Evolutionary conservation across 2,329 filamentous ascomycete genomes (phyloP), one percentile per base, ranked within the genome.

Genomic region (Bipolaris gigantea): DNA sequence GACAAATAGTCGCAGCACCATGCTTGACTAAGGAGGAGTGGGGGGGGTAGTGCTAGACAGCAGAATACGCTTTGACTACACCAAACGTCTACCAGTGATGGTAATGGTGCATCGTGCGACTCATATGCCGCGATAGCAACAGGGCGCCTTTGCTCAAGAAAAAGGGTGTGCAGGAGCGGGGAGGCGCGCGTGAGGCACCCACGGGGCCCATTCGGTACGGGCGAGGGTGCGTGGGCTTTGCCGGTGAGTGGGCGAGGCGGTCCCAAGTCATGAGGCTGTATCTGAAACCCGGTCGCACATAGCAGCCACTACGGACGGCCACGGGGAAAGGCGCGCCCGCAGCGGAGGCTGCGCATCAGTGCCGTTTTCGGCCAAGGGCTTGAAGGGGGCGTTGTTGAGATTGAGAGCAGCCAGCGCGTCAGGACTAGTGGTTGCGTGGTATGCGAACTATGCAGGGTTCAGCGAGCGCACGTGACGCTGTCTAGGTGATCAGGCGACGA

Each of bases 1-100:
- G 13, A 65, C 61, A 52, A 66, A 69, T 6, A 70, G 56, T 48
- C 66, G 57, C 34, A 70, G 34, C 2, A 66, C 66, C 67, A 72
- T 70, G 16, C 34, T 42, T 42, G 15, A 30, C 27, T 30, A 30
- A 30, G 3, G 27, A 30, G 3, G 27, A 30, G 27, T 30, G 27
- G 27, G 27, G 27, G 27, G 10, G 9, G 2, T n/a, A n/a, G 25
- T 30, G 27, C 13, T 30, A 8, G 34, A 11, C 21, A 46, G 23
- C 48, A 19, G 30, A 43, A 33, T 35, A 13, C 27, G 19, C 21
- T 39, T 25, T 39, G 23, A 19, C 38, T 35, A 30, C 35, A 18
- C 23, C 21, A 13, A 16, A 15, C 35, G 44, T 32, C 40, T 44
- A 40, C 46, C 42, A 39, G 53, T 30, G 27, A 30, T 30, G 27